Base-by-base conservation (phyloP, 2,329 filamentous ascomycete species). In the Sclerotinia trifoliorum region DNA sequence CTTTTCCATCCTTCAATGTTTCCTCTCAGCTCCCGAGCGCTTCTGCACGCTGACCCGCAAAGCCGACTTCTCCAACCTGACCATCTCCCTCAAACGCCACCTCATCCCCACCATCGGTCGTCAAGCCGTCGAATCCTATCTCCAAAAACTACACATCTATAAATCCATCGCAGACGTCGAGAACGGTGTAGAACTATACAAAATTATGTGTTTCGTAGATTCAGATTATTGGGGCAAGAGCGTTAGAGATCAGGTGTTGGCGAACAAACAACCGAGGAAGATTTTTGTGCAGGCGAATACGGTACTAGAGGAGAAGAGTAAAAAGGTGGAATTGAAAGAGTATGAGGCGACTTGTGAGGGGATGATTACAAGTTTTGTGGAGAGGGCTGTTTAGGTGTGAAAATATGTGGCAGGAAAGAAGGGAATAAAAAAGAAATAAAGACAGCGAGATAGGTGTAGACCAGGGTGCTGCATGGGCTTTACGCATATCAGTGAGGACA, bases 281-380 rank as follows among this genome's bases (percentile, higher is more conserved):
- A 90, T 97, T 56, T 97, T 96, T 81, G 93, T 97, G 66, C 94
- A 97, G 82, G 93, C 92, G 69, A 98, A 96, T 79, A 97, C 94
- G 0, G 85, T 89, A 68, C 77, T 95, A 52, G 87, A 90, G 70
- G 84, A 87, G 78, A 81, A 84, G 17, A 86, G 85, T 0, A 92
- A 90, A 68, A 86, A 88, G 78, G 91, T 96, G 42, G 84, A 83
- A 19, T 80, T 97, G 79, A 91, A 89, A 81, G 93, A 97, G 81
- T 97, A 97, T 79, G 92, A 96, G 73, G 85, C 93, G 0, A 91
- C 87, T 7, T 82, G 89, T 8, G 86, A 91, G 78, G 94, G 94
- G 7, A 88, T 98, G 82, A 89, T 96, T 70, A 84, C 92, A 83
- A 95, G 92, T 79, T 96, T 87, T 83, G 90, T 84, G 2, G 91